Evolutionary conservation across 1,139 yeast species (phyloP).

Genomic region (Yamadazyma epiphylla): DNA sequence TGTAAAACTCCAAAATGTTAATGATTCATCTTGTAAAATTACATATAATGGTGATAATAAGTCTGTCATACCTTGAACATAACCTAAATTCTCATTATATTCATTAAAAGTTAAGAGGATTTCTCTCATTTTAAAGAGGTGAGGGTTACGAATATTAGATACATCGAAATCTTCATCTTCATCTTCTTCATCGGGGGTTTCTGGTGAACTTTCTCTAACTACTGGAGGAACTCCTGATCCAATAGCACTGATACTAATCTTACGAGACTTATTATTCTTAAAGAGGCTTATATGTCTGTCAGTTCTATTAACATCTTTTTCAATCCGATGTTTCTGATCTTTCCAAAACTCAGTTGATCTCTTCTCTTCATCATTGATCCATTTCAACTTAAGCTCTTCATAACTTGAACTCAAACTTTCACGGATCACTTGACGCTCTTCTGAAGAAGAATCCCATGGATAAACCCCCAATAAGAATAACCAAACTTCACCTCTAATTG

Average conservation of each 20-base stretch:
- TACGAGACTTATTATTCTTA: slow-evolving; percentile 34
- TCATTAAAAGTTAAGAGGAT: slow-evolving; percentile 84
- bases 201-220: slow-evolving; percentile 31
- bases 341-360: slow-evolving; percentile 71
- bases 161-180: slow-evolving; percentile 47
- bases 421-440: slow-evolving; percentile 60
- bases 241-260: slow-evolving; percentile 12
- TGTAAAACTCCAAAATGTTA: slow-evolving; percentile 86
- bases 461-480: slow-evolving; percentile 74
- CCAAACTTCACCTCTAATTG: slow-evolving; percentile 77
- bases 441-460: slow-evolving; percentile 81
- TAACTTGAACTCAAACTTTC: slow-evolving; percentile 63
- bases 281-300: slow-evolving; percentile 71
- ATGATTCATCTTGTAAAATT: slow-evolving; percentile 68
- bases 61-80: slow-evolving; percentile 98
- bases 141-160: slow-evolving; percentile 58
- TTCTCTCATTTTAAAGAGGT: slow-evolving; percentile 68
- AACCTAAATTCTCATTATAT: slow-evolving; percentile 78
- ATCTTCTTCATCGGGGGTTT: slow-evolving; percentile 49
- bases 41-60: slow-evolving; percentile 83
- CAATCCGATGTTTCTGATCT: slow-evolving; percentile 85
- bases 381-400: slow-evolving; percentile 57
- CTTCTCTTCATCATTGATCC: slow-evolving; percentile 62
- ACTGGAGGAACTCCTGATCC: slow-evolving; percentile 19
- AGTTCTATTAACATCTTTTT: slow-evolving; percentile 90